phyloP scores from a whole-genome alignment of 116 monocot genomes.

The Phalaenopsis hybrid region DNA sequence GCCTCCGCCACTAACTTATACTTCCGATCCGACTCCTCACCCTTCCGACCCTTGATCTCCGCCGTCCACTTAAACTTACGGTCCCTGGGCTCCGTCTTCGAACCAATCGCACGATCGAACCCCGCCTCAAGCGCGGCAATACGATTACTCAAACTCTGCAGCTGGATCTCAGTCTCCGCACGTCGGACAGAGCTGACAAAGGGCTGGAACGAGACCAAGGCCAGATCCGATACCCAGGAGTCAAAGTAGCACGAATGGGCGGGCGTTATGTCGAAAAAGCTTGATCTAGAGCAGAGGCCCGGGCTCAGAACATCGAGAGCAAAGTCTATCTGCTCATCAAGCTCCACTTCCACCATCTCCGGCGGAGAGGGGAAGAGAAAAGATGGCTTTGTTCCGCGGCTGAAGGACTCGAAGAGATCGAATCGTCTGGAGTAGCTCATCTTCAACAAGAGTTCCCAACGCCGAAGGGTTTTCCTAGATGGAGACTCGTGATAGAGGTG shows the following conservation, averaged over 20 bases:
- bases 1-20: constrained; percentile 41
- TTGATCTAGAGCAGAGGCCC: constrained; percentile 4
- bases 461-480: background rate
- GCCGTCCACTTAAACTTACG: constrained; percentile 82
- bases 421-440: constrained; percentile 47
- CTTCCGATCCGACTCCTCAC: constrained; percentile 35
- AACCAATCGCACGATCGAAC: constrained; percentile 5
- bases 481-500: background rate
- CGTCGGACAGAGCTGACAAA: constrained; percentile 15
- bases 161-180: constrained; percentile 33
- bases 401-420: constrained; percentile 40
- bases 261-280: background rate
- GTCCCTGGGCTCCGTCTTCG: constrained; percentile 19
- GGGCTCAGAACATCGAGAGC: constrained; percentile 48
- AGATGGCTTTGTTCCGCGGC: constrained; percentile 10
- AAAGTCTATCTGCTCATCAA: constrained; percentile 27
- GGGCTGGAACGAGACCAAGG: constrained; percentile 14
- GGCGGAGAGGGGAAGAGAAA: constrained; percentile 7
- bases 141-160: constrained; percentile 42
- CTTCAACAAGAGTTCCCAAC: background rate
- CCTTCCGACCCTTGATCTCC: constrained; percentile 43
- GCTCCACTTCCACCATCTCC: constrained; percentile 7
- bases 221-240: constrained; percentile 21
- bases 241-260: background rate
- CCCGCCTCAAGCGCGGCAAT: constrained; percentile 65